These are phyloP conservation scores for Paracorniculantispora psalliotae DNA, from an alignment of 2,329 filamentous ascomycete species.

Conservation along the genomic window DNA sequence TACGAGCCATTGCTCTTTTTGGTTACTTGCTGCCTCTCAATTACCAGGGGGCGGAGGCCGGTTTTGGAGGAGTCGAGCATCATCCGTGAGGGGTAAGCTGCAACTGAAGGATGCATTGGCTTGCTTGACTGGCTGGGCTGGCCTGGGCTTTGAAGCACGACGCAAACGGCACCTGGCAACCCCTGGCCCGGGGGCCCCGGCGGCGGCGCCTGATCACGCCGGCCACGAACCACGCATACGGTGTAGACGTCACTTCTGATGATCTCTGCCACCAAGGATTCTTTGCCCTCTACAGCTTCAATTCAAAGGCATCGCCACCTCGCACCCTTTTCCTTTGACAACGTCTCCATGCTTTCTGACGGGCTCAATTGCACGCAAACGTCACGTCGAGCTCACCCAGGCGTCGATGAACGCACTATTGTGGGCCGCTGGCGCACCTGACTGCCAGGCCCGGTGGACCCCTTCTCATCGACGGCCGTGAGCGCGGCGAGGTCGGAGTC, in stretches of 20 bases:
- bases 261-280: not conserved
- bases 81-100: not conserved
- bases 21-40: not conserved
- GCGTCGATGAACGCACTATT: conserved; percentile 14
- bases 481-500: conserved; percentile 10
- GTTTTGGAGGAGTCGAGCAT: not conserved
- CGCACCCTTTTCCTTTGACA: conserved; percentile 2
- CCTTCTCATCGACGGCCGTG: not conserved
- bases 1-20: conserved; percentile 4
- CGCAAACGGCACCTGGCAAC: conserved; percentile 1
- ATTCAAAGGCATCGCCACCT: not conserved
- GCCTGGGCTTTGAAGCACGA: too few relatives aligned
- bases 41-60: not conserved
- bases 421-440: conserved; percentile 18
- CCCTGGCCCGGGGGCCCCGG: too few relatives aligned
- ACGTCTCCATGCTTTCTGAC: conserved; percentile 22
- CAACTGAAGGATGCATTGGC: too few relatives aligned
- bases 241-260: not conserved
- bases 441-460: conserved; percentile 4
- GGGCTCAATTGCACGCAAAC: conserved; percentile 15
- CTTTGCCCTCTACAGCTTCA: not conserved
- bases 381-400: conserved; percentile 12
- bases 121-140: too few relatives aligned
- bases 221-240: not conserved
- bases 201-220: conserved; percentile 3